Percentiles rank a stretch among this genome's conserved stretches.
phyloP scores from a whole-genome alignment of 768 basidiomycete species.

The Rhodotorula kratochvilovae region DNA sequence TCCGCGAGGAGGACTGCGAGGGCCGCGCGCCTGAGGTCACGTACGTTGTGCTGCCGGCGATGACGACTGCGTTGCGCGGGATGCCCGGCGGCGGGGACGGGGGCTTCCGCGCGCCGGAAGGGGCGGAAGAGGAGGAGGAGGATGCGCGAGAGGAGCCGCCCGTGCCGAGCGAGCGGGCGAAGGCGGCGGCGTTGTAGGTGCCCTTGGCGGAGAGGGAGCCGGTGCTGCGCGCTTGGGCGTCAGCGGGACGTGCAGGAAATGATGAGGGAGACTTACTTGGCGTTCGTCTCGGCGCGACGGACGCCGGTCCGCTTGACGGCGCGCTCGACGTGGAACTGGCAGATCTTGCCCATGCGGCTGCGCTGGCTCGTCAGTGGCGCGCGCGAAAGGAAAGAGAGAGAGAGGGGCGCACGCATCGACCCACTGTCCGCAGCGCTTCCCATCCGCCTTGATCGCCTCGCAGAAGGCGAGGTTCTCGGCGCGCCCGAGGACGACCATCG shows the following conservation, averaged over 20 bases:
- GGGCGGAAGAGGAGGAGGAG: not conserved
- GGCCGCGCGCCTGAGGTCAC: not conserved
- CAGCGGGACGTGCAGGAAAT: not conserved
- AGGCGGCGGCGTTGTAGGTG: not conserved
- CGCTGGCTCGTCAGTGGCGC: not conserved
- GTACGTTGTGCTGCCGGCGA: slow-evolving; percentile 1
- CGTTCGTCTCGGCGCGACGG: slow-evolving; percentile 76
- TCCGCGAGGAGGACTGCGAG: not conserved
- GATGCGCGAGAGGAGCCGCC: not conserved
- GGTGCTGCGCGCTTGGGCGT: slow-evolving; percentile 54
- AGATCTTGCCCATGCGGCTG: slow-evolving; percentile 72
- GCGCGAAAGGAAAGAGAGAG: not conserved
- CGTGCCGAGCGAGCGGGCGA: slow-evolving; percentile 10
- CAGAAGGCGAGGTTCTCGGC: slow-evolving; percentile 84
- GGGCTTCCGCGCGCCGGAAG: too few species aligned
- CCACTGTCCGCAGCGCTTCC: slow-evolving; percentile 78
- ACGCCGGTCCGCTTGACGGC: slow-evolving; percentile 72
- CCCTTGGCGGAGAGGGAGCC: slow-evolving; percentile 20
- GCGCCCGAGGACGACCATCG: slow-evolving; percentile 79
- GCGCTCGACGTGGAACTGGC: slow-evolving; percentile 83
- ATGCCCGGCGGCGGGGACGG: not conserved
- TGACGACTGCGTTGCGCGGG: not conserved
- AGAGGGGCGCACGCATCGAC: slow-evolving; percentile 57
- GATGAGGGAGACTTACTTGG: slow-evolving; percentile 57
- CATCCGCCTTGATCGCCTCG: slow-evolving; percentile 67